Base-by-base conservation (phyloP, 1,284 basidiomycete species). In the Psilocybe mexicana region DNA sequence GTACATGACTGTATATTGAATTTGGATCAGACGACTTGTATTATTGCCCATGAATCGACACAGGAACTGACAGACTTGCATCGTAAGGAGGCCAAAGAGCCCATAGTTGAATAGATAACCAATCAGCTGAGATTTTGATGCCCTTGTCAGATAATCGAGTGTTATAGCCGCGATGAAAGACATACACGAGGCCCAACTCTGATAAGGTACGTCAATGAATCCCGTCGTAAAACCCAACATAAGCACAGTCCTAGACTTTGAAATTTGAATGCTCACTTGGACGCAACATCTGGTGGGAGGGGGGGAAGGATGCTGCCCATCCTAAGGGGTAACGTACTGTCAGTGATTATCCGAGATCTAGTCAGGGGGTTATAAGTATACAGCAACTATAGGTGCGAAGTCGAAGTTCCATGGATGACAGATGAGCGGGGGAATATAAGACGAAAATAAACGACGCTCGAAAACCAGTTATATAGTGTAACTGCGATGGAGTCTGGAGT, bases 1-100 rank as follows among this genome's bases (percentile, higher is more conserved):
- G 42, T 62, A 62, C 45, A 55, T 45, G 36, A 58, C 61, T 62
- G 38, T 12, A 25, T 45, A 2, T 23, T 11, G 3, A 23, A 47
- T 33, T 12, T 7, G 23, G 40, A 33, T 10, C 26, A 8, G 23
- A 18, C 18, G 43, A 14, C 0, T 47, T 40, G 18, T 18, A 18
- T 18, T 18, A 18, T 18, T 18, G 18, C 18, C 18, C 0, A 40
- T 33, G 6, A 40, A 48, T 33, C 18, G 11, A 53, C 6, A 1
- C 40, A 8, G 8, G 30, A 8, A 48, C 53, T 42, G 4, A 55
- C 53, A 55, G 26, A 55, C 53, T 55, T 55, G 53, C 33, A 43
- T 55, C 2, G 45, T 35, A 8, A 55, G 45, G 12, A 55, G 33
- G 24, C 53, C 53, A 23, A 55, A 55, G n/a, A 55, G 35, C 1